Conservation (phyloP, 2,329 filamentous ascomycete genomes). For the Phialemonium atrogriseum region DNA sequence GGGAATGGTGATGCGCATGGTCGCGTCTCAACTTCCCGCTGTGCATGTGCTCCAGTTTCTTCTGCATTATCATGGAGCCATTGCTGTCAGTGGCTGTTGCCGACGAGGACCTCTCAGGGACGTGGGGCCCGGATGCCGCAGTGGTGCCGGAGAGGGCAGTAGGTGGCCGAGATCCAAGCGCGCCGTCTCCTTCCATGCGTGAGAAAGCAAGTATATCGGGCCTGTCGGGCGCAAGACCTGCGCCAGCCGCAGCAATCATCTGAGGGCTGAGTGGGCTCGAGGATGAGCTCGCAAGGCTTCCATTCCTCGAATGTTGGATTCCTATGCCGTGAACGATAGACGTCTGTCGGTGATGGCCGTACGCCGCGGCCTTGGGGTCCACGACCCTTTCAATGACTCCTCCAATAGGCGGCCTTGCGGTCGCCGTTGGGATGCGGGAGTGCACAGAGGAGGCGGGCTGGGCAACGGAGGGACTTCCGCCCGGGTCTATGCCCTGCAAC, state of each 20-base stretch:
- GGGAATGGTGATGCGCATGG: constrained; percentile 65
- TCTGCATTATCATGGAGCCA: constrained; percentile 35
- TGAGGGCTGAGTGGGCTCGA: constrained; percentile 84
- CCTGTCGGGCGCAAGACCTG: constrained; percentile 42
- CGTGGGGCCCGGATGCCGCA: constrained; percentile 13
- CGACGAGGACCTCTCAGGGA: constrained; percentile 38
- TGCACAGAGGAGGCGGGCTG: constrained; percentile 19
- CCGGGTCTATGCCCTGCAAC: constrained; percentile 21
- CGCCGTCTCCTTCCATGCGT: constrained; percentile 36
- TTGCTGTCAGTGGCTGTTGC: constrained; percentile 31
- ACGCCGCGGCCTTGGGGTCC: constrained; percentile 46
- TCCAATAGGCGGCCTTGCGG: constrained; percentile 31
- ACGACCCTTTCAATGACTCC: constrained; percentile 42
- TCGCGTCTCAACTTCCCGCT: constrained; percentile 61
- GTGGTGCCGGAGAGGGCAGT: constrained; percentile 40
- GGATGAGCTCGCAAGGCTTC: constrained; percentile 71
- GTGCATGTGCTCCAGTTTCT: constrained; percentile 52
- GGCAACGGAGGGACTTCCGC: constrained; percentile 12
- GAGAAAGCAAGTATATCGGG: constrained; percentile 40
- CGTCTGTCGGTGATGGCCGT: constrained; percentile 91
- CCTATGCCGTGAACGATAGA: constrained; percentile 84
- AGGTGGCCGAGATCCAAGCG: constrained; percentile 30
- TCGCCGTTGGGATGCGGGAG: constrained; percentile 31
- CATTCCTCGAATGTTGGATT: constrained; percentile 82
- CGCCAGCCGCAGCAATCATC: constrained; percentile 64